Conservation (phyloP, 208 protist genomes). For the Naegleria gruberi region DNA sequence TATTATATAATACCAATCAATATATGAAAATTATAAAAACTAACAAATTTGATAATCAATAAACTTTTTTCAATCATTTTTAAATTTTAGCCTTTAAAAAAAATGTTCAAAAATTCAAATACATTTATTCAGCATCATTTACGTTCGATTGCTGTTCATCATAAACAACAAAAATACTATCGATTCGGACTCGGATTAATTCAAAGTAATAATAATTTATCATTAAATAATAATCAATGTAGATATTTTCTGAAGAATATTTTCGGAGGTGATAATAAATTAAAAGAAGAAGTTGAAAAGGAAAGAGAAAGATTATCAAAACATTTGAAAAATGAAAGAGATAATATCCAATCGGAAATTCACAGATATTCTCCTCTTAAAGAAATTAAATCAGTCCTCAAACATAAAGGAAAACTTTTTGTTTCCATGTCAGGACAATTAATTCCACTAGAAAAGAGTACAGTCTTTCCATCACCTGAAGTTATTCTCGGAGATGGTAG, state of each 20-base stretch:
- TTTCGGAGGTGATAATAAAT: neutral
- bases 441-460: neutral
- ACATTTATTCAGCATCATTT: no score
- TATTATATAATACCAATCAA: no score
- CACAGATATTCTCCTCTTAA: neutral
- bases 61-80: neutral
- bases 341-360: neutral
- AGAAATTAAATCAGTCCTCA: neutral
- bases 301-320: neutral
- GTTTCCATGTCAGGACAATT: neutral
- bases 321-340: neutral
- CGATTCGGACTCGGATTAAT: no score
- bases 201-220: neutral
- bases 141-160: no score
- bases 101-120: neutral
- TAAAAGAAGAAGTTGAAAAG: neutral
- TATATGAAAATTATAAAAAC: no score
- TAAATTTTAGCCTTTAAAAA: neutral
- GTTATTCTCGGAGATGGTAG: neutral
- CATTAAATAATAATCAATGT: neutral
- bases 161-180: no score
- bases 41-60: no score
- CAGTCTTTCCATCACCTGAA: neutral
- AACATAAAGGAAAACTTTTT: neutral
- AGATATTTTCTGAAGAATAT: neutral